These are phyloP conservation scores for Austroboletus niveus DNA, from an alignment of 1,284 basidiomycete species.

Conservation along the genomic window DNA sequence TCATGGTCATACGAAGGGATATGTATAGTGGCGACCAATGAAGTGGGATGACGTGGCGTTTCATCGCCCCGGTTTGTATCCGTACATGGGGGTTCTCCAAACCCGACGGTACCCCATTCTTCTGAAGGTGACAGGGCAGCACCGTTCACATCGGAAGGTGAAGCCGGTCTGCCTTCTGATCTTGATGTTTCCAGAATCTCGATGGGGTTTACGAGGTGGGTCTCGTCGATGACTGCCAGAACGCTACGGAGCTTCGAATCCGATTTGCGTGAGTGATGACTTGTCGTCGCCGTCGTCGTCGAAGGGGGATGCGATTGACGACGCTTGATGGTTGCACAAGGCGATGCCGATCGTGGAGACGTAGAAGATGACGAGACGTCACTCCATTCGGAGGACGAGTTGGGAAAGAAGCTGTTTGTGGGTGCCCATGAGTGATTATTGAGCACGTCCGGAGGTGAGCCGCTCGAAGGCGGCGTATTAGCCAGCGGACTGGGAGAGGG, in stretches of 20 bases:
- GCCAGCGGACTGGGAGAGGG: slow-evolving; percentile 49
- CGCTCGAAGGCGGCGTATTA: slow-evolving; percentile 41
- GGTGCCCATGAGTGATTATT: slow-evolving; percentile 38
- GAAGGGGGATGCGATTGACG: slow-evolving; percentile 50
- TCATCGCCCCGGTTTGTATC: slow-evolving; percentile 37
- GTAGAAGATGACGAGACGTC: slow-evolving; percentile 40
- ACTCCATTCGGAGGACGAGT: slow-evolving; percentile 52
- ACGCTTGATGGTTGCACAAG: slow-evolving; percentile 44
- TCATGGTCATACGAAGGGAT: slow-evolving; percentile 24
- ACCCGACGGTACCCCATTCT: slow-evolving; percentile 43
- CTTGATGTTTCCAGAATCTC: slow-evolving; percentile 14
- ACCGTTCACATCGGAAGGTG: slow-evolving; percentile 27
- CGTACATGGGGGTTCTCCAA: slow-evolving; percentile 40
- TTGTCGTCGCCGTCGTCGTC: slow-evolving; percentile 22
- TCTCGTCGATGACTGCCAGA: slow-evolving; percentile 64
- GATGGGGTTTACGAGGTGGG: slow-evolving; percentile 16
- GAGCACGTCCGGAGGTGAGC: slow-evolving; percentile 36
- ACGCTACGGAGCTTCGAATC: slow-evolving; percentile 69
- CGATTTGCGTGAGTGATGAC: slow-evolving; percentile 48
- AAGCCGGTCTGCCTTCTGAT: slow-evolving; percentile 14
- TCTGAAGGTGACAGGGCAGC: slow-evolving; percentile 15
- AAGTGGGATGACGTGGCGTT: slow-evolving; percentile 49
- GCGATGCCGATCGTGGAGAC: slow-evolving; percentile 39
- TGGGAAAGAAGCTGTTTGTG: slow-evolving; percentile 39
- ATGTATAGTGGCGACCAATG: slow-evolving; percentile 27